phyloP scores from a whole-genome alignment of 352 stramenopile species.

The Thalassiosira delicatula region DNA sequence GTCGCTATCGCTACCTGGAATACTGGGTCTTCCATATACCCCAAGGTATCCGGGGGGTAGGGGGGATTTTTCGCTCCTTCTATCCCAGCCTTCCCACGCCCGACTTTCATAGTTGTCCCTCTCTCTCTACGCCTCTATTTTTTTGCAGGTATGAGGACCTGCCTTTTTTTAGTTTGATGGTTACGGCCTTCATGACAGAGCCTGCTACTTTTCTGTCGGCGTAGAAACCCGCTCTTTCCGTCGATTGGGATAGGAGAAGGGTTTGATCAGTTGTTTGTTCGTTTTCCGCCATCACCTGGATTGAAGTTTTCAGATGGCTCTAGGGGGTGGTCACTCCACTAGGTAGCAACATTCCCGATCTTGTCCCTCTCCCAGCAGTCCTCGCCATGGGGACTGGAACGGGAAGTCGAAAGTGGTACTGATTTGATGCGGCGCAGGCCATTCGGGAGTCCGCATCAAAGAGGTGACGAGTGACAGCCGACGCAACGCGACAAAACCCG shows the following conservation, averaged over 20 bases:
- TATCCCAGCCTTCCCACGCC: neutral
- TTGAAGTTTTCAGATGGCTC: neutral
- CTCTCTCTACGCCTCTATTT: neutral
- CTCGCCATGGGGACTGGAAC: no score
- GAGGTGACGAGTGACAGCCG: no score
- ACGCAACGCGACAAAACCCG: no score
- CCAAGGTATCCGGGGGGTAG: slow-evolving; percentile 5
- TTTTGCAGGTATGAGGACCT: neutral
- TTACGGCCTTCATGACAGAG: neutral
- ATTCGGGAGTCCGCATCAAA: no score
- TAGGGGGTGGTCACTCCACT: no score
- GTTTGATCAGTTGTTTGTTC: neutral
- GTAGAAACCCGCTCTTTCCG: neutral
- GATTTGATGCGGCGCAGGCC: no score
- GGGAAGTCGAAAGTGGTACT: no score
- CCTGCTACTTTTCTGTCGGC: neutral
- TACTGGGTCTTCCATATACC: neutral
- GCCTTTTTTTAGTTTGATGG: neutral
- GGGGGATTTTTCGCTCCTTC: neutral
- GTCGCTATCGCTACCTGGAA: neutral
- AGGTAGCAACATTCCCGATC: no score
- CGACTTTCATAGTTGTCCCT: slow-evolving; percentile 6
- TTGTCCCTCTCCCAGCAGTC: no score
- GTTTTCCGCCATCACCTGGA: neutral
- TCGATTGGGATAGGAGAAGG: neutral